A percentile compares a stretch with the other conserved stretches of the same genome.
phyloP scores from a whole-genome alignment of 768 basidiomycete genomes.

The Amanita subjunquillea region DNA sequence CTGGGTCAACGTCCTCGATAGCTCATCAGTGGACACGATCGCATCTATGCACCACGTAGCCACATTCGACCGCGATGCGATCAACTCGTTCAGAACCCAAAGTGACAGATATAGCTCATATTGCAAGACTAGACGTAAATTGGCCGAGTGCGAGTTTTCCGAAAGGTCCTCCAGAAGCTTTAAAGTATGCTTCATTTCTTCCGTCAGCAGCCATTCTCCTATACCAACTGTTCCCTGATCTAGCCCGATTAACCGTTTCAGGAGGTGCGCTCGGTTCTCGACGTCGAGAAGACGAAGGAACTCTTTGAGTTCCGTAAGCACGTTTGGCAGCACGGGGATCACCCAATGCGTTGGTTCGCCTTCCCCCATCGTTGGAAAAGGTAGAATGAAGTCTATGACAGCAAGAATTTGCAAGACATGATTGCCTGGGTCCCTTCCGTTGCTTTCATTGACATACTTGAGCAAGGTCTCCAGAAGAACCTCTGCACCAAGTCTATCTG shows the following conservation, averaged over 20 bases:
- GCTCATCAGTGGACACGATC: constrained; percentile 32
- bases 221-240: constrained; percentile 48
- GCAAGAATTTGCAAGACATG: constrained; percentile 45
- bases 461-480: constrained; percentile 48
- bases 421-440: constrained; percentile 43
- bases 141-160: constrained; percentile 16
- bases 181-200: constrained; percentile 47
- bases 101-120: constrained; percentile 41
- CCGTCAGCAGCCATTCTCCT: constrained; percentile 61
- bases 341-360: constrained; percentile 35
- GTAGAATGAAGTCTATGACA: constrained; percentile 50
- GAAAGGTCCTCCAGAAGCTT: constrained; percentile 26
- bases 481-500: constrained; percentile 30
- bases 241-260: constrained; percentile 43
- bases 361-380: constrained; percentile 14
- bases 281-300: constrained; percentile 53
- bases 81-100: constrained; percentile 36
- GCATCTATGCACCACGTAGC: constrained; percentile 33
- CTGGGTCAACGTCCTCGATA: constrained; percentile 27
- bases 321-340: constrained; percentile 41
- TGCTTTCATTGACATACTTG: constrained; percentile 28
- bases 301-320: constrained; percentile 39
- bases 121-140: constrained; percentile 28
- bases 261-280: constrained; percentile 40
- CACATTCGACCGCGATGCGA: constrained; percentile 25